Percentiles rank a stretch among this genome's conserved stretches.
phyloP scores from a whole-genome alignment of 306 rosid genomes.

The Vicia sativa region DNA sequence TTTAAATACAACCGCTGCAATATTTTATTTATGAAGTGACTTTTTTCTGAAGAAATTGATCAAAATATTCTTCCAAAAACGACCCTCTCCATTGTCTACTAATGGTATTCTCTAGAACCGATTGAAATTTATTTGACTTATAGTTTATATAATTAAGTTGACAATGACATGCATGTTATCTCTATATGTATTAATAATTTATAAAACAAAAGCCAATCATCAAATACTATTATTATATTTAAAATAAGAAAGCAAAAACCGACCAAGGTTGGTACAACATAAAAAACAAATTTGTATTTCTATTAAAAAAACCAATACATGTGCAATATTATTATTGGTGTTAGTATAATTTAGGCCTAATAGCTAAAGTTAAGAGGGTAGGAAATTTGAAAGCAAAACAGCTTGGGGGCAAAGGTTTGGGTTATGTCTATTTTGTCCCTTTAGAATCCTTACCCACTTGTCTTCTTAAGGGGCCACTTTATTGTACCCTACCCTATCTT shows the following conservation, averaged over 20 bases:
- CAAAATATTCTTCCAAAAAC: not conserved
- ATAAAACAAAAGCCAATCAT: not conserved
- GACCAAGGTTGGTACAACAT: not conserved
- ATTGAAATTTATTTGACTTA: not conserved
- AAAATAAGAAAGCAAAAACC: not conserved
- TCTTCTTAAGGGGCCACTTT: constrained; percentile 6
- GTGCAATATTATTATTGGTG: not conserved
- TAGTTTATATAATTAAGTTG: not conserved
- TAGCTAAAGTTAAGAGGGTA: constrained; percentile 34
- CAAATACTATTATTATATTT: not conserved
- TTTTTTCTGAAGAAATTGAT: not conserved
- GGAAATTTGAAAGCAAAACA: constrained; percentile 6
- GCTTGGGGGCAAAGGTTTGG: constrained; percentile 1
- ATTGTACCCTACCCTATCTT: not conserved
- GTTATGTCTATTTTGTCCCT: constrained; percentile 36
- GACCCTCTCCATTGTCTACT: not conserved
- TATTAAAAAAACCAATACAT: not conserved
- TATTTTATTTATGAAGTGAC: not conserved
- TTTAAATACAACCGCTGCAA: too few species aligned
- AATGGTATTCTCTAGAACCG: constrained; percentile 16
- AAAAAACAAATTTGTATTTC: not conserved
- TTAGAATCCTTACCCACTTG: constrained; percentile 6
- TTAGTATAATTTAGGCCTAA: not conserved
- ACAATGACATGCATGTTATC: not conserved
- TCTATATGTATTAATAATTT: not conserved